Percentiles rank a stretch among this genome's conserved stretches.
phyloP scores from a whole-genome alignment of 2,329 filamentous ascomycete species.

The Biscogniauxia marginata region DNA sequence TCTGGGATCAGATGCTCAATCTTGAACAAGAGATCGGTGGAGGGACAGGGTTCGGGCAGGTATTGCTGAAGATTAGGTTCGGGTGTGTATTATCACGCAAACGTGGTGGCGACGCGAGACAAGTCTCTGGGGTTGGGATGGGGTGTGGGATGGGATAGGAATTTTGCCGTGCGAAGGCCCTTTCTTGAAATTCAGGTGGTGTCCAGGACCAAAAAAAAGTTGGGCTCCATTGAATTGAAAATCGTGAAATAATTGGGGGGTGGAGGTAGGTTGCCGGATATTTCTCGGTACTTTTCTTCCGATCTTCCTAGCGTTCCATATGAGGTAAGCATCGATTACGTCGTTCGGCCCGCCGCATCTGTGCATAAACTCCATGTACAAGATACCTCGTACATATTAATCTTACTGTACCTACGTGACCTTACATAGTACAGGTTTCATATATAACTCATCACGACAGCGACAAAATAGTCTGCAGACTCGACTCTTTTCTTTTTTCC shows the following conservation, averaged over 20 bases:
- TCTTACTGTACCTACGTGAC: too few relatives aligned
- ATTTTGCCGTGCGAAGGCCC: constrained; percentile 16
- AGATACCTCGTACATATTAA: too few relatives aligned
- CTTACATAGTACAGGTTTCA: too few relatives aligned
- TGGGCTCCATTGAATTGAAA: constrained; percentile 13
- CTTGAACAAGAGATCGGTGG: not conserved
- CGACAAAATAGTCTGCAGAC: too few relatives aligned
- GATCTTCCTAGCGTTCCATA: not conserved
- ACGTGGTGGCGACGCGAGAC: constrained; percentile 15
- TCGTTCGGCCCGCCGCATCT: not conserved
- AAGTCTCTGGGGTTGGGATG: constrained; percentile 11
- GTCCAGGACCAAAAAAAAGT: constrained; percentile 3
- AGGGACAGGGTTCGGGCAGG: not conserved
- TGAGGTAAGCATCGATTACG: not conserved
- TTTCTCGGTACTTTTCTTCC: constrained; percentile 17
- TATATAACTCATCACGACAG: too few relatives aligned
- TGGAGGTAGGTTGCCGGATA: constrained; percentile 10
- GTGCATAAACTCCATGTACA: too few relatives aligned
- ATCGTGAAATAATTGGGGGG: constrained; percentile 14
- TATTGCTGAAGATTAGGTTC: not conserved
- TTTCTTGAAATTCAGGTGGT: constrained; percentile 2
- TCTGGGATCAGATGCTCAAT: not conserved
- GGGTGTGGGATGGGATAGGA: constrained; percentile 16
- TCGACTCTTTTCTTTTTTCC: too few relatives aligned
- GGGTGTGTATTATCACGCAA: constrained; percentile 1